Percentiles rank a stretch among this genome's conserved stretches.
Evolutionary conservation across 192 early-diverging fungal genomes (phyloP).

Genomic region (Coemansia erecta): DNA sequence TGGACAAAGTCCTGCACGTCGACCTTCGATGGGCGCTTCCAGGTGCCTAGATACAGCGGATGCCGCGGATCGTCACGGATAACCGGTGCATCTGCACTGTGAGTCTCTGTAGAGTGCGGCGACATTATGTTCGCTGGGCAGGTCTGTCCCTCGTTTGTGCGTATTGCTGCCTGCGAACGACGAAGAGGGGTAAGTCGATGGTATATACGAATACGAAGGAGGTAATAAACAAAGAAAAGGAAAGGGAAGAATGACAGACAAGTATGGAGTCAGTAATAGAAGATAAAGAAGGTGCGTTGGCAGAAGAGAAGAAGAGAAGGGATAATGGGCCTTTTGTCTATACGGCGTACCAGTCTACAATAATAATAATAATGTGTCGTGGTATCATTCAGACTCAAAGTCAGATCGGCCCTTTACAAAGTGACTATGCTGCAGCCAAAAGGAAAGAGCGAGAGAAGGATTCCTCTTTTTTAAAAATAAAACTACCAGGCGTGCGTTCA

Average conservation of each 20-base stretch:
- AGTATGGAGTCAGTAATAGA: neutral
- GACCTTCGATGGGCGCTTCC: constrained; percentile 70
- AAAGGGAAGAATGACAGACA: constrained; percentile 2
- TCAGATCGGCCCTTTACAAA: too few species aligned
- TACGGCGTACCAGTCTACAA: too few species aligned
- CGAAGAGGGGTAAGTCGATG: neutral
- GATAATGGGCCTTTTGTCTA: too few species aligned
- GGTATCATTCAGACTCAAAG: too few species aligned
- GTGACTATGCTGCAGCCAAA: too few species aligned
- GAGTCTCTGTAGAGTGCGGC: constrained; percentile 29
- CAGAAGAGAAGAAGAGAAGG: neutral
- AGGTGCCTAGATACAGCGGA: constrained; percentile 77
- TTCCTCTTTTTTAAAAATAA: too few species aligned
- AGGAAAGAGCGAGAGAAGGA: too few species aligned
- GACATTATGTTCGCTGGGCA: constrained; percentile 14
- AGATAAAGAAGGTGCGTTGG: neutral
- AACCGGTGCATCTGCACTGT: constrained; percentile 9
- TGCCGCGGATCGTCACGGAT: constrained; percentile 56
- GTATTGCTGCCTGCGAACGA: neutral
- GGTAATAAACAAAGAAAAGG: neutral
- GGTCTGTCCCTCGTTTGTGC: too few species aligned
- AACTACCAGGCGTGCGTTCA: neutral
- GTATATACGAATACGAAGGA: neutral
- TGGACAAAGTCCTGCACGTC: constrained; percentile 66
- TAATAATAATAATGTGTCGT: too few species aligned